These are phyloP conservation scores for Myriosclerotinia curreyana DNA, from an alignment of 2,329 filamentous ascomycete genomes.

Conservation along the genomic window DNA sequence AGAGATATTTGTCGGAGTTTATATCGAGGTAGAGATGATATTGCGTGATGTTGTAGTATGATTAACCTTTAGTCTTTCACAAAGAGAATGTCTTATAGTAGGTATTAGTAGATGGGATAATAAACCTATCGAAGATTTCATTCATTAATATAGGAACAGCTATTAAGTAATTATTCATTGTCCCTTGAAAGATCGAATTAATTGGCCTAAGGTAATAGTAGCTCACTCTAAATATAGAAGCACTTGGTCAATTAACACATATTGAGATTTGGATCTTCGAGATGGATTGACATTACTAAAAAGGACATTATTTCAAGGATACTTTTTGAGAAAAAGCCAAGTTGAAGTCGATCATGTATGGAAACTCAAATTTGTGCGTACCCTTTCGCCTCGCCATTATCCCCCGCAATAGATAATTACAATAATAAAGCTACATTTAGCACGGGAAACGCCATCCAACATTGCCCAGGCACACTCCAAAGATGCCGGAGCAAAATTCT, in stretches of 20 bases:
- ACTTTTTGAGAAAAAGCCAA: not conserved
- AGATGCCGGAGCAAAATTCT: slow-evolving; percentile 11
- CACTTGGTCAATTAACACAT: not conserved
- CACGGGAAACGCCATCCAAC: slow-evolving; percentile 14
- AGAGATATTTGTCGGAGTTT: not conserved
- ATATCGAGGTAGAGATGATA: not conserved
- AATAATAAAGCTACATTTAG: not conserved
- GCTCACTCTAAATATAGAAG: not conserved
- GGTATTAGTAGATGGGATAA: not conserved
- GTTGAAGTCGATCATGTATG: slow-evolving; percentile 4
- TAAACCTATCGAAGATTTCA: not conserved
- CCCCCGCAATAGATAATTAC: slow-evolving; percentile 11
- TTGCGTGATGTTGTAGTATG: slow-evolving; percentile 5
- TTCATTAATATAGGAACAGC: not conserved
- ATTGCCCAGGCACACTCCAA: slow-evolving; percentile 3
- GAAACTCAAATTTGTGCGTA: not conserved
- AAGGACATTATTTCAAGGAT: not conserved
- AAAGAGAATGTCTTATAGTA: not conserved
- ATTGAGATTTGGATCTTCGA: not conserved
- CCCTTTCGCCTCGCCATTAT: slow-evolving; percentile 5
- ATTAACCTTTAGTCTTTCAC: not conserved
- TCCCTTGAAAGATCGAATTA: not conserved
- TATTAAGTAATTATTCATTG: slow-evolving; percentile 5
- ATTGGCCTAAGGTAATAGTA: too few relatives aligned
- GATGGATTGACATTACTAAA: not conserved